Conservation (phyloP, 257 asterid genomes). For the Lavandula angustifolia region DNA sequence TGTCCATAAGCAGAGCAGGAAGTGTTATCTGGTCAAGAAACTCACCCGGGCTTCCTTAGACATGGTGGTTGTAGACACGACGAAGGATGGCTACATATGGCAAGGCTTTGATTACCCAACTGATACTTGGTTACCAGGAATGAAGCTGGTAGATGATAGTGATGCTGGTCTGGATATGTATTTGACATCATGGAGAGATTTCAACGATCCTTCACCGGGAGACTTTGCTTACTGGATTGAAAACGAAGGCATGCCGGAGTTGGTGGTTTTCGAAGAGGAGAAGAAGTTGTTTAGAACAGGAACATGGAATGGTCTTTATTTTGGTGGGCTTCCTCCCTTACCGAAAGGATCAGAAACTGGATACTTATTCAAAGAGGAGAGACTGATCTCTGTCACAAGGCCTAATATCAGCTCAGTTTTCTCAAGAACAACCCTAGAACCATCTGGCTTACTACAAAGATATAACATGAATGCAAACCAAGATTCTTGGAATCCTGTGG, state of each 20-base stretch:
- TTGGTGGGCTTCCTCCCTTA: neutral
- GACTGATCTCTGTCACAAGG: neutral
- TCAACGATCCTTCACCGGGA: conserved; percentile 1
- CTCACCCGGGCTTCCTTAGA: conserved; percentile 4
- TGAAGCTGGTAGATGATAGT: neutral
- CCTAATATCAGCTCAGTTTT: neutral
- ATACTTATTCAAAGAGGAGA: neutral
- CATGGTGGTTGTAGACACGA: conserved; percentile 2
- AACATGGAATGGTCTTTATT: neutral
- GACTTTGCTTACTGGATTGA: neutral
- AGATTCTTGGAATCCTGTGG: neutral
- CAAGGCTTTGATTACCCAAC: conserved; percentile 13
- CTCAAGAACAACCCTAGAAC: neutral
- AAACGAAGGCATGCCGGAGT: neutral
- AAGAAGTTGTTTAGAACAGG: neutral
- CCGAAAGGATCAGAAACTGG: neutral
- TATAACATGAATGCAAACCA: neutral
- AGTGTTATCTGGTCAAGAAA: conserved; percentile 34
- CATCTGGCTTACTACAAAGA: neutral
- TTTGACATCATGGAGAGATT: conserved; percentile 5
- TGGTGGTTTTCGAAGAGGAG: neutral
- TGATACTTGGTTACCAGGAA: neutral
- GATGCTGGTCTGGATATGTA: neutral
- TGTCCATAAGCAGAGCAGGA: neutral
- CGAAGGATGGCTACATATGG: neutral